These are phyloP conservation scores for Leccinum pachyderme DNA, from an alignment of 1,284 basidiomycete genomes.

Conservation along the genomic window DNA sequence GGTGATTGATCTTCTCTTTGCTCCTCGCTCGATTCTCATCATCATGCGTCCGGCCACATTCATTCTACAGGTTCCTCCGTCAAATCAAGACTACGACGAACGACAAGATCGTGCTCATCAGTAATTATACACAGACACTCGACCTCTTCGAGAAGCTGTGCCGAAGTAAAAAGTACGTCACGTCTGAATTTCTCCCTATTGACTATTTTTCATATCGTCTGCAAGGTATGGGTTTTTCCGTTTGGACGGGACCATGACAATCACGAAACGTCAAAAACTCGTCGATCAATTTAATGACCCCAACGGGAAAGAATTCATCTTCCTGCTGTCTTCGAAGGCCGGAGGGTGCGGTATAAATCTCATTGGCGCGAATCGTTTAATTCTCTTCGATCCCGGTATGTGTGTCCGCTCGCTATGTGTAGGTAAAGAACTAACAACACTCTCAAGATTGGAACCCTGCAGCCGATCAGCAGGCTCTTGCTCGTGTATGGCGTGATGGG, in stretches of 20 bases:
- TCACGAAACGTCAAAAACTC: constrained; percentile 94
- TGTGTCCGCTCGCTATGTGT: not conserved
- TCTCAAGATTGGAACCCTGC: constrained; percentile 94
- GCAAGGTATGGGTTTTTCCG: constrained; percentile 89
- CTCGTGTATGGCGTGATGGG: constrained; percentile 98
- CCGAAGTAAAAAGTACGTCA: constrained; percentile 71
- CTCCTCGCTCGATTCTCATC: not conserved
- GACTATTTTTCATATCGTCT: constrained; percentile 1
- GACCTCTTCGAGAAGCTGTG: constrained; percentile 92
- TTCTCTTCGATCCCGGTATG: constrained; percentile 92
- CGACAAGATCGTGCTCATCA: constrained; percentile 99
- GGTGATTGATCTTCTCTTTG: constrained; percentile 45
- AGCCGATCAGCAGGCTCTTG: constrained; percentile 96
- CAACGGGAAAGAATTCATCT: constrained; percentile 91
- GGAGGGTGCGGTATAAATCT: constrained; percentile 98
- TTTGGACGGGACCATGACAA: constrained; percentile 91
- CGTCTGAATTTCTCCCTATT: not conserved
- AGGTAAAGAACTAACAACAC: not conserved
- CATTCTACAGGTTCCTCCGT: constrained; percentile 70
- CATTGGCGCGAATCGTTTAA: constrained; percentile 94
- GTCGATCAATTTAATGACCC: constrained; percentile 99
- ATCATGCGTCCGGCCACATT: not conserved
- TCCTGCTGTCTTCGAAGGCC: constrained; percentile 94
- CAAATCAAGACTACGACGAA: constrained; percentile 78
- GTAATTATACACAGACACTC: constrained; percentile 97